Evolutionary conservation across 257 asterid genomes (phyloP), one percentile per base, ranked within the genome.

Genomic region (Hygrophila difformis): DNA sequence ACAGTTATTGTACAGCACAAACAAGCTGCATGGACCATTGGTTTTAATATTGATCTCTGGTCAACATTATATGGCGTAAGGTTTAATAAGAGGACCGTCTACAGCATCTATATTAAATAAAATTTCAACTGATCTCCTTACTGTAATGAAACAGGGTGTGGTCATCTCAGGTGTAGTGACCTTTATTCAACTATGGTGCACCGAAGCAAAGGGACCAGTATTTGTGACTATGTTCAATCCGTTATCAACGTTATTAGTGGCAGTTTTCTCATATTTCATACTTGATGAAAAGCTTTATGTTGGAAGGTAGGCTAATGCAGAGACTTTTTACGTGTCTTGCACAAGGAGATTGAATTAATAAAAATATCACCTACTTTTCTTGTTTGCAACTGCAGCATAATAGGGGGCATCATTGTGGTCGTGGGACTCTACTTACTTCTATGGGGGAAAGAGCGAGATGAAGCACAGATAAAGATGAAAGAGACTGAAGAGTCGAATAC

Each of bases 151-250:
- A 19, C 73, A 81, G 95, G 95, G 81, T 13, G 56, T 85, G 9
- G 83, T 70, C 18, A 60, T 78, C 29, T 81, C 92, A 2, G 94
- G 94, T 41, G 17, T 82, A 11, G 61, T 74, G 41, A 57, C 53
- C 38, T 79, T 51, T 60, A 45, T 76, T 39, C 79, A 73, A 36
- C 74, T 82, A 12, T 79, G 79, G 83, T 79, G 94, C 83, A 78
- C 66, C 19, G 86, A 78, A 41, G 64, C 56, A 49, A 78, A 70
- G 59, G 96, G 96, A 2, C 94, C 94, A 0, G 88, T 85, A 23
- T 85, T 82, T 36, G 87, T 79, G 43, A 82, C 93, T 1, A 64
- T 85, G 72, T 85, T 78, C 21, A 85, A 78, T 56, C 96, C 96
- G 2, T 69, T 85, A 8, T 59, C 83, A 4, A 61, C 96, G 31